Evolutionary conservation across 805 yeast species (phyloP), one percentile per base, ranked within the genome.

Genomic region (Candida pini): DNA sequence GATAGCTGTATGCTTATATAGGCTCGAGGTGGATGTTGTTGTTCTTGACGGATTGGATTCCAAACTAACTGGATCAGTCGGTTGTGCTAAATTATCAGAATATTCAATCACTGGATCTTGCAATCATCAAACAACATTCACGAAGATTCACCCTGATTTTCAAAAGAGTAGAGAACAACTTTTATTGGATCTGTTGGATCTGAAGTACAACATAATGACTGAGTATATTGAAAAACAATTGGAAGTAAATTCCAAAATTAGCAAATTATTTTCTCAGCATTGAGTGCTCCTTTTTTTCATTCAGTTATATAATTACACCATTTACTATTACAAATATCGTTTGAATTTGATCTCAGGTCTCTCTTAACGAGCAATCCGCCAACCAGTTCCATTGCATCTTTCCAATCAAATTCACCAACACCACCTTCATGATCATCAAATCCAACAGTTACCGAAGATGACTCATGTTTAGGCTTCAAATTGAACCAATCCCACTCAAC

Each of bases 401-500:
- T 44, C 77, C 77, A 75, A 20, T 44, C 44, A 36, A 42, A 52
- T 4, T 47, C 47, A 16, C 23, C 16, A 4, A 18, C 24, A 15
- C 26, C 15, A 6, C 19, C 27, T 12, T n/a, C 21, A 18, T 34
- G 30, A 4, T n/a, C n/a, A 27, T 28, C 9, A 44, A 37, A 24
- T 48, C 49, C 25, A 48, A 43, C 2, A 28, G n/a, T n/a, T n/a
- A n/a, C n/a, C n/a, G n/a, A n/a, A n/a, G n/a, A n/a, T n/a, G n/a
- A n/a, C n/a, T n/a, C 26, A 30, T 40, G 39, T 2, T 60, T 61
- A 2, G 68, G 68, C 35, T 64, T 59, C 44, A 74, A 58, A 16
- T 58, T 56, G 42, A 60, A 69, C 97, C 97, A 90, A 24, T 70
- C 71, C 98, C 98, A 92, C 41, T 85, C 92, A 24, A 86, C 78